Percentiles rank a stretch among this genome's conserved stretches.
These are phyloP conservation scores for Nelumbo lutea DNA, from an alignment of 164 flowering plant species.

Conservation along the genomic window DNA sequence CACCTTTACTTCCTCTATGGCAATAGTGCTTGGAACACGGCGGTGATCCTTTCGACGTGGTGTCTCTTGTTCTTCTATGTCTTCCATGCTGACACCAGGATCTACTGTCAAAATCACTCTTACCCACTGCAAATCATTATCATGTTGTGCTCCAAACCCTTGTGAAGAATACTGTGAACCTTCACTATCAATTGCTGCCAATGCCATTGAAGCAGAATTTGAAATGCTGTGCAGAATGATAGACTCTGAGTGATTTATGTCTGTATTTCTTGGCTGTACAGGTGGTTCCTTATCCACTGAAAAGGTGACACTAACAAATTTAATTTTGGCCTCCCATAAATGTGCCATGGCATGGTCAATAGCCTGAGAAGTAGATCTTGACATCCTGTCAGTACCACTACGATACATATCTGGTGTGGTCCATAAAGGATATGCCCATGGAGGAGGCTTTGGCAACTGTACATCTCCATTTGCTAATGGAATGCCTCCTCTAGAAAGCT, in stretches of 20 bases:
- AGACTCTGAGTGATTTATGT: conserved; percentile 14
- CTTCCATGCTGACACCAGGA: conserved; percentile 85
- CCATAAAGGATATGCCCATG: conserved; percentile 97
- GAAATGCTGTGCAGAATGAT: conserved; percentile 4
- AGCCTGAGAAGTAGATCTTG: conserved; percentile 84
- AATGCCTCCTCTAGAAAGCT: conserved; percentile 88
- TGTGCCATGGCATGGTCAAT: conserved; percentile 98
- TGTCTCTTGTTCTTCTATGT: conserved; percentile 69
- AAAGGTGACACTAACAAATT: conserved; percentile 67
- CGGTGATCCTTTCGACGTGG: conserved; percentile 91
- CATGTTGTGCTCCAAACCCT: conserved; percentile 12
- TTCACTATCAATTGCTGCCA: conserved; percentile 6
- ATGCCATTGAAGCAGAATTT: conserved; percentile 13
- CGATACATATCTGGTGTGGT: conserved; percentile 59
- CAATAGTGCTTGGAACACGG: conserved; percentile 96
- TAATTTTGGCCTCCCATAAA: conserved; percentile 77
- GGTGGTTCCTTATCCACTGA: conserved; percentile 48
- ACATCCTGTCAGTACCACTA: conserved; percentile 79
- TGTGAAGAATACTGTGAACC: conserved; percentile 8
- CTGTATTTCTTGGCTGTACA: conserved; percentile 18
- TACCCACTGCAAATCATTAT: conserved; percentile 63
- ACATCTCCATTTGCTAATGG: conserved; percentile 98
- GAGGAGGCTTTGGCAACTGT: conserved; percentile 88
- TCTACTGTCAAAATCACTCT: conserved; percentile 85
- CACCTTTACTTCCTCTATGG: conserved; percentile 99